These are phyloP conservation scores for Fusarium staphyleae DNA, from an alignment of 2,329 filamentous ascomycete genomes.

Conservation along the genomic window DNA sequence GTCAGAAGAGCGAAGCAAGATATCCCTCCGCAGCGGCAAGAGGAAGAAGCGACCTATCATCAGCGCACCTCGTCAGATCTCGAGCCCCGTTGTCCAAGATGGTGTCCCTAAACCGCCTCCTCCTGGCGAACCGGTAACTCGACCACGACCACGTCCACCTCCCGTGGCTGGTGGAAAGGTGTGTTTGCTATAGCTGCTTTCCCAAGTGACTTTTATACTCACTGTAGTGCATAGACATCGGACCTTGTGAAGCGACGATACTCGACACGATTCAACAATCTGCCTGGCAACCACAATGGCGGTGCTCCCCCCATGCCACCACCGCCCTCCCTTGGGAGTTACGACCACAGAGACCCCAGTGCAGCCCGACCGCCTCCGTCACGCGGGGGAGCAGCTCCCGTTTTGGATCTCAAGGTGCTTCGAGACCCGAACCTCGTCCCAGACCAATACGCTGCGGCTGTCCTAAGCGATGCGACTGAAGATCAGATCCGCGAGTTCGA, in stretches of 20 bases:
- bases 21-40: conserved; percentile 69
- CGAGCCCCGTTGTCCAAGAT: conserved; percentile 64
- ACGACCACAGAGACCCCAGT: conserved; percentile 55
- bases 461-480: conserved; percentile 85
- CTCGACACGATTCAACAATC: conserved; percentile 87
- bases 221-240: conserved; percentile 58
- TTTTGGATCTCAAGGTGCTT: conserved; percentile 78
- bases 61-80: conserved; percentile 69
- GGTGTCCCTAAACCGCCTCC: conserved; percentile 44
- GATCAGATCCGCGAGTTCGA: conserved; percentile 87
- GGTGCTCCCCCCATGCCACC: conserved; percentile 76
- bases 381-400: conserved; percentile 63
- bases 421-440: conserved; percentile 79
- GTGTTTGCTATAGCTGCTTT: conserved; percentile 24
- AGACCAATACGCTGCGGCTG: conserved; percentile 77
- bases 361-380: conserved; percentile 59
- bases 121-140: conserved; percentile 42
- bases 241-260: conserved; percentile 95
- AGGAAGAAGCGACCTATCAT: conserved; percentile 67
- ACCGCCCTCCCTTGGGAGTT: conserved; percentile 67
- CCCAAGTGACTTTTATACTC: conserved; percentile 20
- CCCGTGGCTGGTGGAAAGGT: conserved; percentile 65
- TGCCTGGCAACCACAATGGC: conserved; percentile 72
- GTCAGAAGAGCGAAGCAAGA: conserved; percentile 68
- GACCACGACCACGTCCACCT: conserved; percentile 55